A percentile compares a stretch with the other conserved stretches of the same genome.
Conservation (phyloP, 2,329 filamentous ascomycete genomes). For the Colletotrichum filicis region DNA sequence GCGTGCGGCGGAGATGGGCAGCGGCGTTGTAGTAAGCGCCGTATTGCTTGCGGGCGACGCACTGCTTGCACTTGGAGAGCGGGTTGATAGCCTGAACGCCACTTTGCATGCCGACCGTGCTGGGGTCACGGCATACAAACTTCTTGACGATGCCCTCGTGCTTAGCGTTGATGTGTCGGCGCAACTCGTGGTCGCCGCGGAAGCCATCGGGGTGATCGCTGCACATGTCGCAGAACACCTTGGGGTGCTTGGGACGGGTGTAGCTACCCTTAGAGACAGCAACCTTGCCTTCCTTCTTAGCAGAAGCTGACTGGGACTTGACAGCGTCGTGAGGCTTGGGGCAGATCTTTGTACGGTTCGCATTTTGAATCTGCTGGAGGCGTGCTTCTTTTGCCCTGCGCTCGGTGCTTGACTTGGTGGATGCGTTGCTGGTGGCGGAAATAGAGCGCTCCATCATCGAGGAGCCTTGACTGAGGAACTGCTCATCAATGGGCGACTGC, state of each 20-base stretch:
- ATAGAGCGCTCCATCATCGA: slow-evolving; percentile 59
- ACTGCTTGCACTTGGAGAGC: slow-evolving; percentile 86
- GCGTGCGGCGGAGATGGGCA: slow-evolving; percentile 86
- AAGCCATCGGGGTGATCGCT: slow-evolving; percentile 81
- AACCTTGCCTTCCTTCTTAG: slow-evolving; percentile 55
- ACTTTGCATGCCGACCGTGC: slow-evolving; percentile 48
- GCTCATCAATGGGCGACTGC: slow-evolving; percentile 42
- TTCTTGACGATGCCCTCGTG: slow-evolving; percentile 70
- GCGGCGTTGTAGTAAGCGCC: slow-evolving; percentile 95
- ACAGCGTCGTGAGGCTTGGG: slow-evolving; percentile 55
- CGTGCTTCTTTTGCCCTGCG: slow-evolving; percentile 60
- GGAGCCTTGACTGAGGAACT: slow-evolving; percentile 41
- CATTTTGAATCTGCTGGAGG: slow-evolving; percentile 57
- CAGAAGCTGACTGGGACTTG: slow-evolving; percentile 38
- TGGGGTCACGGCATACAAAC: slow-evolving; percentile 68
- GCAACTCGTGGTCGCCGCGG: slow-evolving; percentile 85
- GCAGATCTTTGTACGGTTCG: slow-evolving; percentile 50
- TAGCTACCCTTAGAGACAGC: slow-evolving; percentile 55
- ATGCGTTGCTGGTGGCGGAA: slow-evolving; percentile 59
- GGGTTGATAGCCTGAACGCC: slow-evolving; percentile 68
- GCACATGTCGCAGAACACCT: slow-evolving; percentile 78
- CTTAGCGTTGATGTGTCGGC: slow-evolving; percentile 72
- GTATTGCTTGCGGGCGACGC: slow-evolving; percentile 80
- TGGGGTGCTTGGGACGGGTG: slow-evolving; percentile 74
- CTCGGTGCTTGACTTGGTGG: slow-evolving; percentile 55